phyloP scores from a whole-genome alignment of 306 rosid genomes.

The Chamaecrista fasciculata region DNA sequence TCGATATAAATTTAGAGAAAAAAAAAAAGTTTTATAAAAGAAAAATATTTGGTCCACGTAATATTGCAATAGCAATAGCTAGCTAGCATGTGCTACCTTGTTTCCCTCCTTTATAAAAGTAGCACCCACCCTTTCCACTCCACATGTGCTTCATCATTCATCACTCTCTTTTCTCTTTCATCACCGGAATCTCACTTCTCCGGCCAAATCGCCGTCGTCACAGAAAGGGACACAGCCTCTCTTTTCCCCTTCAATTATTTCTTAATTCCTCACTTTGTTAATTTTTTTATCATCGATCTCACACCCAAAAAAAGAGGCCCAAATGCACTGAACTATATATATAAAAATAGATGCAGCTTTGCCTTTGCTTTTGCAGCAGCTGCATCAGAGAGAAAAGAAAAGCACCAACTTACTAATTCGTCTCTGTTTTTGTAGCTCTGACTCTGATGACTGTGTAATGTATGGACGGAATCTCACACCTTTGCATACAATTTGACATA shows the following conservation, averaged over 20 bases:
- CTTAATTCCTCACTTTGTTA: neutral
- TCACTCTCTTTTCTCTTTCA: neutral
- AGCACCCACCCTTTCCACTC: slow-evolving; percentile 21
- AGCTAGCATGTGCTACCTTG: slow-evolving; percentile 15
- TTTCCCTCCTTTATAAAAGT: slow-evolving; percentile 35
- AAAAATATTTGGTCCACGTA: neutral
- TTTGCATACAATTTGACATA: neutral
- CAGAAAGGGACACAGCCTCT: slow-evolving; percentile 34
- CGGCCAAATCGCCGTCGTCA: slow-evolving; percentile 30
- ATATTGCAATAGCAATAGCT: neutral
- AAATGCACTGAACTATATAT: neutral
- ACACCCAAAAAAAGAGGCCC: no score
- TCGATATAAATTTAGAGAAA: neutral
- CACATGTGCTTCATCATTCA: slow-evolving; percentile 19
- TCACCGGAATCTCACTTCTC: slow-evolving; percentile 31
- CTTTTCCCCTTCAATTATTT: slow-evolving; percentile 33
- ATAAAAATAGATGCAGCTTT: no score
- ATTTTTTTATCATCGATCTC: neutral
- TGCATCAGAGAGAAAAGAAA: no score
- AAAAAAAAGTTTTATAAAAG: no score
- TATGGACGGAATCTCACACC: slow-evolving; percentile 38
- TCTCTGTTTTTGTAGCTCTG: neutral
- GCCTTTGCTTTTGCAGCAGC: no score
- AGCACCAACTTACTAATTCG: neutral
- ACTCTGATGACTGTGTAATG: neutral